Percentiles rank a stretch among this genome's conserved stretches.
Evolutionary conservation across 352 stramenopile genomes (phyloP).

Genomic region (Phytopythium aichiense): DNA sequence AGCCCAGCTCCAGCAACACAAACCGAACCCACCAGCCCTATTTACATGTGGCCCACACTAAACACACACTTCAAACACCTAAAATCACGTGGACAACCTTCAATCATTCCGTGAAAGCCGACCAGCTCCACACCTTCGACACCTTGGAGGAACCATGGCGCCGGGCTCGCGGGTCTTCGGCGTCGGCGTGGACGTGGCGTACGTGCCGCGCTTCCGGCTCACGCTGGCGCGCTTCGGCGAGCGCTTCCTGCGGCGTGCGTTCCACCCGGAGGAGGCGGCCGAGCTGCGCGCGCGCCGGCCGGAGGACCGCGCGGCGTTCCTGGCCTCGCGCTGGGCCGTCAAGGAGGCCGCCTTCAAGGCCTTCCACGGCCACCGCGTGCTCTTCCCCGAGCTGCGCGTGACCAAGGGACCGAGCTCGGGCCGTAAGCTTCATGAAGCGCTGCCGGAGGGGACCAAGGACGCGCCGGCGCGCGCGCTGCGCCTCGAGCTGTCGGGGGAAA

Average conservation of each 20-base stretch:
- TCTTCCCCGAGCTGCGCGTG: slow-evolving; percentile 70
- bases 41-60: too few relatives aligned
- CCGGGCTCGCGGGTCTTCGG: slow-evolving; percentile 43
- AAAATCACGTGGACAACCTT: too few relatives aligned
- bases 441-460: slow-evolving; percentile 26
- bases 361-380: slow-evolving; percentile 72
- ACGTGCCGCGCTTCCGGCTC: slow-evolving; percentile 47
- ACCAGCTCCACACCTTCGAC: not conserved
- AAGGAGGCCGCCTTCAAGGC: slow-evolving; percentile 86
- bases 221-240: slow-evolving; percentile 55
- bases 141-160: not conserved
- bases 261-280: slow-evolving; percentile 60
- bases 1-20: too few relatives aligned
- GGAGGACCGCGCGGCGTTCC: slow-evolving; percentile 38
- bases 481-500: slow-evolving; percentile 61
- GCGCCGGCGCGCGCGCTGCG: slow-evolving; percentile 31
- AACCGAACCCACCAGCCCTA: too few relatives aligned
- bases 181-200: slow-evolving; percentile 70
- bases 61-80: too few relatives aligned
- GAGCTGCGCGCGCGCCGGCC: slow-evolving; percentile 46
- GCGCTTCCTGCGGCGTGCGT: slow-evolving; percentile 53
- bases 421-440: not conserved
- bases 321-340: slow-evolving; percentile 78
- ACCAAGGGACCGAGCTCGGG: not conserved
- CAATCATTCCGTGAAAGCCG: not conserved